Conservation (phyloP, 176 grass and related monocot genomes). For the Leersia perrieri region DNA sequence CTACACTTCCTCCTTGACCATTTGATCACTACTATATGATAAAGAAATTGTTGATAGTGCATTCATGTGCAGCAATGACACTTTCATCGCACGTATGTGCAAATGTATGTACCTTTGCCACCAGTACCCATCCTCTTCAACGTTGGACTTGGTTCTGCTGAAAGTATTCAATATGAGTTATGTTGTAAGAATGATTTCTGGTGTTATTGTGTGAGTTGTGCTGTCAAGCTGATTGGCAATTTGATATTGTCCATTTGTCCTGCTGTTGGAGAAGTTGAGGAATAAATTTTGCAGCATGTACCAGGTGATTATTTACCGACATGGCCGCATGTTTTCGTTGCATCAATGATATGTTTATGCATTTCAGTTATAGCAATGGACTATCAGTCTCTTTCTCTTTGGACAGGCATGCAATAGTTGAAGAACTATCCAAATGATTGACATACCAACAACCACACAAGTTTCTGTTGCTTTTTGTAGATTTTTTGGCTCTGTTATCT, state of each 20-base stretch:
- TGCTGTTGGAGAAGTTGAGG: neutral
- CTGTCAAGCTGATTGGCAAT: too few species aligned
- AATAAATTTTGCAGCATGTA: neutral
- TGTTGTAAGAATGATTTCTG: neutral
- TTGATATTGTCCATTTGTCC: neutral
- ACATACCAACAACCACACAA: neutral
- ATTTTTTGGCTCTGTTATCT: neutral
- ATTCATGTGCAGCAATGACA: neutral
- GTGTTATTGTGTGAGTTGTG: neutral
- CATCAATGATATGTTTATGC: neutral
- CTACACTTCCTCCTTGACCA: neutral
- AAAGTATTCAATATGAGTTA: neutral
- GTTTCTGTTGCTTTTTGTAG: neutral
- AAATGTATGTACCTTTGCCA: neutral
- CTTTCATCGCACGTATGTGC: neutral
- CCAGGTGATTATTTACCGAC: neutral
- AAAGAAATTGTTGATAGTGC: neutral
- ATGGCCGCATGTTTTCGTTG: neutral
- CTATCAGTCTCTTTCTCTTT: neutral
- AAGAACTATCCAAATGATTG: neutral
- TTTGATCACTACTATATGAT: neutral
- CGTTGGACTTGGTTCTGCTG: neutral
- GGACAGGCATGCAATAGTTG: neutral
- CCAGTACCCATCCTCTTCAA: neutral
- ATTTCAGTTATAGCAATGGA: neutral